Evolutionary conservation across 2,329 filamentous ascomycete species (phyloP).

Genomic region (Leptographium procerum): DNA sequence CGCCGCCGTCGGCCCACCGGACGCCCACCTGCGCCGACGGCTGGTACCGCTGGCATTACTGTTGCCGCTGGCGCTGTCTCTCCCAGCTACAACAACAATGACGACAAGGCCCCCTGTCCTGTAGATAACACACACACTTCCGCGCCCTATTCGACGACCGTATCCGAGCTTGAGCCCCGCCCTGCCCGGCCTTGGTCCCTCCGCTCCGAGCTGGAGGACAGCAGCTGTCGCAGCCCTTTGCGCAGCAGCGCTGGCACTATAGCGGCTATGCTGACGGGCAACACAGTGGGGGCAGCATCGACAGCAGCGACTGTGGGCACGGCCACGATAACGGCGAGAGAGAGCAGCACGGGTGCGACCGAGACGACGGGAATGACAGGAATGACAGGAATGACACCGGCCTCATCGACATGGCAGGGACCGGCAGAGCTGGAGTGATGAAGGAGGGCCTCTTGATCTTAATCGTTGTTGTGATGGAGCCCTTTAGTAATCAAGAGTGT

Average conservation of each 20-base stretch:
- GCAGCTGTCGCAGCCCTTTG: not conserved
- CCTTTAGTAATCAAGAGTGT: too few species aligned
- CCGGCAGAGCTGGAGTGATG: not conserved
- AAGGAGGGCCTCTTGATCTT: too few species aligned
- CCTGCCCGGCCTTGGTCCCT: constrained; percentile 13
- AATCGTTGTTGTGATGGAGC: too few species aligned
- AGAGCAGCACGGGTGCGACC: not conserved
- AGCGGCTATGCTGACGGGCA: not conserved
- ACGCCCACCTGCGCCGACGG: not conserved
- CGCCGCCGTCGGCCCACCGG: not conserved
- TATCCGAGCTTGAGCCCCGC: constrained; percentile 10
- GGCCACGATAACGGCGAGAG: not conserved
- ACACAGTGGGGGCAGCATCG: not conserved
- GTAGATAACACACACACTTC: not conserved
- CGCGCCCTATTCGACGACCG: not conserved
- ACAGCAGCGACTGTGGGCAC: not conserved
- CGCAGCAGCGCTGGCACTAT: not conserved
- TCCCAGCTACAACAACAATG: too few species aligned
- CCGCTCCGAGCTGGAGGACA: constrained; percentile 13
- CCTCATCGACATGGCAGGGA: not conserved
- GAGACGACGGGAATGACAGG: not conserved
- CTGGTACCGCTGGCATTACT: not conserved
- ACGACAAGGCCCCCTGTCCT: not conserved
- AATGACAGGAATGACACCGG: too few species aligned
- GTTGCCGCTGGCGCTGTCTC: not conserved